Evolutionary conservation across 2,329 filamentous ascomycete genomes (phyloP), one percentile per base, ranked within the genome.

Genomic region (Microsporum audouinii): DNA sequence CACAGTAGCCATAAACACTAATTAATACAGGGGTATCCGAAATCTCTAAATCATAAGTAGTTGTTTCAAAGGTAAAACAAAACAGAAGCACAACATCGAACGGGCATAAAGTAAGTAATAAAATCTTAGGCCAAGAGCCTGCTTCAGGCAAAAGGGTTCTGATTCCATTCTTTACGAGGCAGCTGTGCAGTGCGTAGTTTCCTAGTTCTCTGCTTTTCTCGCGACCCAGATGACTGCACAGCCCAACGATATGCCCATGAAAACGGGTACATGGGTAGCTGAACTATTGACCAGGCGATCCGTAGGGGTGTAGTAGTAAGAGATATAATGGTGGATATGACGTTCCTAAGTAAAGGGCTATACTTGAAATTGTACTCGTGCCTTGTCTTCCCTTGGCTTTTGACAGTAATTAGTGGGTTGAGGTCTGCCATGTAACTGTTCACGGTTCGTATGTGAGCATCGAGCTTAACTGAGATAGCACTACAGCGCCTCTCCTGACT

Each of bases 401-500:
- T 3, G 14, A 41, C 12, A 49, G 36, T 88, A 1, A 90, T 89
- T 17, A 96, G 77, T 0, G 89, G 83, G 53, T 95, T 81, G 2
- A 89, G 87, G 68, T 96, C 91, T 63, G 86, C 84, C 12, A 95
- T 73, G 39, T 87, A 81, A 0, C 79, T 77, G 65, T 95, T 88
- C 3, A 96, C 78, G 23, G 96, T 82, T 29, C 88, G 83, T 6
- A 85, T 82, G 65, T 96, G 90, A 2, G 86, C 89, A 69, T 92
- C 87, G 60, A 87, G 80, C 31, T 55, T 55, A 10, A 17, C 14
- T 7, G 88, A 82, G 33, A 91, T 82, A 5, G 91, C 78, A 0
- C 87, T 87, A 3, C 88, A 85, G 68, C 91, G 88, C 76, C 95
- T 96, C 76, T 97, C 92, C 68, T 96, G 96, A 39, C 90, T 85